Base-by-base conservation (phyloP, 257 asterid genomes). In the Solanum chiquidenum region DNA sequence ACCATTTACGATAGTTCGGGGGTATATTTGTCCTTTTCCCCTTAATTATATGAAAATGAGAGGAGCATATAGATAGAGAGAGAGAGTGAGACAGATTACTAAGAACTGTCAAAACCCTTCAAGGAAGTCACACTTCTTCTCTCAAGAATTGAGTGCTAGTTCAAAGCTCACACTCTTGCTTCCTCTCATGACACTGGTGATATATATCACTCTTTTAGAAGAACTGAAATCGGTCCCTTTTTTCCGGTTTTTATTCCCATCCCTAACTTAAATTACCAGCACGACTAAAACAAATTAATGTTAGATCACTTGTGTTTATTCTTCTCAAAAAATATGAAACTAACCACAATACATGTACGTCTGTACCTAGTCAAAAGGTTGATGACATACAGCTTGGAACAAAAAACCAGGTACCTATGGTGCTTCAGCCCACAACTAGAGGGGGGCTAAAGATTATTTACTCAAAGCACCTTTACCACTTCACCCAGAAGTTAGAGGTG, bases 101-200 rank as follows among this genome's bases (percentile, higher is more conserved):
- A 95, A 88, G 98, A 97, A 77, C 96, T 95, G 33, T 91, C 98
- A 3, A 97, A 97, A 89, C 98, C 98, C 91, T 95, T 95, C 89
- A 93, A 93, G 84, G 98, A 95, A 88, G 98, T 98, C 88, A 97
- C 93, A 95, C 90, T 94, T 91, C 95, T 95, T 37, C 94, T 97
- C 3, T 93, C 98, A 4, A 93, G 95, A 88, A 90, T 94, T 58
- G 98, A 97, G 88, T 89, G 88, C 86, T 98, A 97, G 92, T 94
- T 95, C 69, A 95, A 92, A 84, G 91, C 97, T 40, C 93, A 95
- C 84, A 88, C 94, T 35, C 88, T 95, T 21, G 87, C 98, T 6
- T 90, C 98, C 23, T 89, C 99, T 34, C 85, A 93, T 62, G 91
- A 88, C 73, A 90, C 94, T 91, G 98, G 96, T 94, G 92, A 89